Base-by-base conservation (phyloP, 805 yeast species). In the Maudiozyma barnettii region DNA sequence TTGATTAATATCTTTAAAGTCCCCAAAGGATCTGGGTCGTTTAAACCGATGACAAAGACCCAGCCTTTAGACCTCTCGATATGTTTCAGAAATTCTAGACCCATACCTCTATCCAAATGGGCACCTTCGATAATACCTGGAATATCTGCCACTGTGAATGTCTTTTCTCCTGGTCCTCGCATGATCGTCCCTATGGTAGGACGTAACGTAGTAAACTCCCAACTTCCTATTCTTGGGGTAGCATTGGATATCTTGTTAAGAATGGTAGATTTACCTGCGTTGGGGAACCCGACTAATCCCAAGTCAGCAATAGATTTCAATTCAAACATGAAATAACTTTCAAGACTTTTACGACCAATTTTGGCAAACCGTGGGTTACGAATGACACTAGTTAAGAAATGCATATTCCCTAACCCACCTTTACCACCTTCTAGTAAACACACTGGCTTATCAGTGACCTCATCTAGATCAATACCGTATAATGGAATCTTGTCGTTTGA, bases 351-450 rank as follows among this genome's bases (percentile, higher is more conserved):
- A 50, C 98, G 75, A 3, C 98, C 99, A 22, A 60, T 63, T 58
- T 89, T 90, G 23, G 91, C 78, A 63, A 93, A 93, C 47, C 95
- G 71, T 13, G 99, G 99, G 57, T 89, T 91, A 50, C 97, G 77
- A 49, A 93, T 80, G 44, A 79, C 78, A 41, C 82, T 74, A 1
- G 96, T 88, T 43, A 86, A 71, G 60, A 93, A 93, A 63, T 91
- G 96, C 93, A 88, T 88, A 64, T 93, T 93, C 1, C 99, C 99
- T 70, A 91, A 73, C 0, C 99, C 99, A 19, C 98, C 98, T 52
- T 74, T 72, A 9, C 99, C 99, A 39, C 99, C 99, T 55, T 75
- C 76, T 41, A 90, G 58, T 18, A 93, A 56, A 45, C 85, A 67
- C 4, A 82, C 63, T 1, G 98, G 96, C 41, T 74, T 76, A 1